Base-by-base conservation (phyloP, 768 basidiomycete genomes). In the Boletus rubroflammeus region DNA sequence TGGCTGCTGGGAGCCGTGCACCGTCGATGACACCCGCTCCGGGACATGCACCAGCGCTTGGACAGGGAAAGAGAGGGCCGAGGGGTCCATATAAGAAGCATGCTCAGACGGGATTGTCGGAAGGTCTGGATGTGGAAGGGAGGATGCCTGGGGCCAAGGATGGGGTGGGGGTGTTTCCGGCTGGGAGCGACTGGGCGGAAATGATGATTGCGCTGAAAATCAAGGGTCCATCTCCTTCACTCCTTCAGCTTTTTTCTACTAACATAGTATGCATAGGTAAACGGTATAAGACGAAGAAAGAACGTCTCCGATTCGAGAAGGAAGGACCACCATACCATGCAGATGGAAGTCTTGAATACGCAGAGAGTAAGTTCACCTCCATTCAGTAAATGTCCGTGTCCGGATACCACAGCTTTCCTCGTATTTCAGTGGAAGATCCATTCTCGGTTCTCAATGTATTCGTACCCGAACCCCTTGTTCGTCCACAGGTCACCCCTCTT, bases 291-390 rank as follows among this genome's bases (percentile, higher is more conserved):
- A 90, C 88, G 2, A 92, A 92, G 75, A 90, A 86, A 62, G 89
- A 92, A 59, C 77, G 89, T 10, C 61, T 90, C 53, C 77, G 86
- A n/a, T 78, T 90, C 42, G 90, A 91, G 62, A 85, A 81, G 55
- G 82, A 84, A 55, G 89, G 89, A 0, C 86, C 85, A 17, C 90
- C 89, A 0, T 76, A 78, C 23, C 74, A 75, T 6, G 65, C 80
- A n/a, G 89, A 92, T 63, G 89, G 89, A n/a, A 90, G 89, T 67
- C 72, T 91, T 31, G 83, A 89, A 68, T 90, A 89, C 60, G 60
- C 77, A 25, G 81, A 88, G 68, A 81, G 88, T 89, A 63, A 39
- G 83, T 72, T 2, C 28, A 15, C 44, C 2, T 47, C 44, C 9
- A 43, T 41, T 21, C n/a, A 32, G 17, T 41, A n/a, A 25, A 19